Percentiles rank a stretch among this genome's conserved stretches.
Conservation (phyloP, 164 flowering plant species). For the Vitis cinerea region DNA sequence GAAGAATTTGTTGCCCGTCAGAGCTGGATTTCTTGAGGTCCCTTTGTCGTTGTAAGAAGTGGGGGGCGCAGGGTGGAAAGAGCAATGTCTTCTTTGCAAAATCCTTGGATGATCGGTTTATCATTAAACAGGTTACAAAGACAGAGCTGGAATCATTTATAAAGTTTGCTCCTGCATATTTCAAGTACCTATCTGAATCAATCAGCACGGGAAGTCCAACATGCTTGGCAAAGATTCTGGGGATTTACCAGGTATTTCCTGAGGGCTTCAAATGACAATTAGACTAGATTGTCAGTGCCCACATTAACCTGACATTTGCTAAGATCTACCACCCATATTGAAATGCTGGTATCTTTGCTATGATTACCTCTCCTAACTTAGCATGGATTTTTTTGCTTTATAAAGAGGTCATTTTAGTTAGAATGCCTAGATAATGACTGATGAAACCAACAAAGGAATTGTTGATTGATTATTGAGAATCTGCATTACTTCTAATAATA, state of each 20-base stretch:
- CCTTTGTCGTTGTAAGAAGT: constrained; percentile 91
- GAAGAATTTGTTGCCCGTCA: constrained; percentile 80
- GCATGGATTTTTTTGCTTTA: background rate
- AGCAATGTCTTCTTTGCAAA: constrained; percentile 97
- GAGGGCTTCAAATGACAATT: background rate
- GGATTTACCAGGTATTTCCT: constrained; percentile 86
- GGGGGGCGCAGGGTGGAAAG: constrained; percentile 99
- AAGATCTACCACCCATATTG: background rate
- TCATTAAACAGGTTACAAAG: constrained; percentile 92
- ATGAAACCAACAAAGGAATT: too few species aligned
- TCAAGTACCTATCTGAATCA: constrained; percentile 85
- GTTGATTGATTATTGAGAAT: too few species aligned
- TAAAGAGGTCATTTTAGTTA: background rate
- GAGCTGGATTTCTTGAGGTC: constrained; percentile 86
- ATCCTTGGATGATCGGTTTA: constrained; percentile 89
- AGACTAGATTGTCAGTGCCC: background rate
- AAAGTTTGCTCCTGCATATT: constrained; percentile 88
- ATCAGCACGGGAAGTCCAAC: constrained; percentile 76
- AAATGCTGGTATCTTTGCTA: background rate
- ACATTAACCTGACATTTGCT: background rate
- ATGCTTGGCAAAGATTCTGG: constrained; percentile 90
- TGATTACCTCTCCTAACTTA: background rate
- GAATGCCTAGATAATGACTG: background rate
- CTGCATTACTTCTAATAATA: too few species aligned
- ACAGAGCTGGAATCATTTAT: constrained; percentile 94